These are phyloP conservation scores for Sporothrix pseudoabietina DNA, from an alignment of 2,329 filamentous ascomycete genomes.

Conservation along the genomic window DNA sequence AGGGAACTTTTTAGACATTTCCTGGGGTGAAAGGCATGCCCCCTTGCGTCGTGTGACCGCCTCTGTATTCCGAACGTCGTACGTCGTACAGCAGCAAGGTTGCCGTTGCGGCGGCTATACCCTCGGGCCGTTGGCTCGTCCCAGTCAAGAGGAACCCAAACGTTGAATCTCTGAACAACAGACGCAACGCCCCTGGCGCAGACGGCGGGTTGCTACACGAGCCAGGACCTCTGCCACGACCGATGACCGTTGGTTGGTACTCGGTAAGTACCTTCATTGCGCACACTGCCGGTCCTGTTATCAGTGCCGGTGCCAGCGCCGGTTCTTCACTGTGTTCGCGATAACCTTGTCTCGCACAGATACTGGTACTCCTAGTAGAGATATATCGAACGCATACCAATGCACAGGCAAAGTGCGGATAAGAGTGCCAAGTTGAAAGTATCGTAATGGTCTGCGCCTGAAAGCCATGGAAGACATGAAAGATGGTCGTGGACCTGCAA, in stretches of 20 bases:
- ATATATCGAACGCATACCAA: background rate
- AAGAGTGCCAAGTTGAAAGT: background rate
- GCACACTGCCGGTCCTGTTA: background rate
- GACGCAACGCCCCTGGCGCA: background rate
- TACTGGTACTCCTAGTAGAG: background rate
- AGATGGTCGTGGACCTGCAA: background rate
- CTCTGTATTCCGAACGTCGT: background rate
- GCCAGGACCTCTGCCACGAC: background rate
- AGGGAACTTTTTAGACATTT: too few relatives aligned
- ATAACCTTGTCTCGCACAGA: background rate
- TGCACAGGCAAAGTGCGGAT: background rate
- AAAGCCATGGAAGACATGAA: slow-evolving; percentile 18
- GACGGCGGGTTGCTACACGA: background rate
- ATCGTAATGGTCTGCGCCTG: background rate
- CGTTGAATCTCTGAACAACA: background rate
- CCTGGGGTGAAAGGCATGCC: background rate
- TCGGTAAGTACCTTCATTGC: background rate
- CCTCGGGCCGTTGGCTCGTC: background rate
- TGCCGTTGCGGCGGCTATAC: background rate
- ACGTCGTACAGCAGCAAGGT: background rate
- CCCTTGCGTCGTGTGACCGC: slow-evolving; percentile 13
- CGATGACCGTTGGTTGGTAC: background rate
- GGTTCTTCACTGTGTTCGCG: background rate
- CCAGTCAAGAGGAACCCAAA: background rate
- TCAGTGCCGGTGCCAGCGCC: background rate